These are phyloP conservation scores for Cladosporium cucumerinum DNA, from an alignment of 2,329 filamentous ascomycete species.

Conservation along the genomic window DNA sequence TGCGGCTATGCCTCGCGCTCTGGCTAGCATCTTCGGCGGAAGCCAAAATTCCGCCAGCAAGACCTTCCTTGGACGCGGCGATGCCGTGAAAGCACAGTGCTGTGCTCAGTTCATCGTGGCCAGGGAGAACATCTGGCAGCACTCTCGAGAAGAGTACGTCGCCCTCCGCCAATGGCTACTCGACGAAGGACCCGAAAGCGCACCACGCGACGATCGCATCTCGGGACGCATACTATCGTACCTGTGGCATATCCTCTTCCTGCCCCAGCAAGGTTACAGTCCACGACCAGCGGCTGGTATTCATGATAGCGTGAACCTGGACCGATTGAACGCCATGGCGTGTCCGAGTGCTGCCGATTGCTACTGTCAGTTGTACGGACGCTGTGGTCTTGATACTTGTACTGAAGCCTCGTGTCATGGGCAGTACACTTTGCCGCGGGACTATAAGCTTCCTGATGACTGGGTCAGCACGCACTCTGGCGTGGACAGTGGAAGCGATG, in stretches of 20 bases:
- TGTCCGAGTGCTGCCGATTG: conserved; percentile 42
- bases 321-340: conserved; percentile 37
- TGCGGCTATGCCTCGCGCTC: conserved; percentile 22
- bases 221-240: conserved; percentile 47
- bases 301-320: conserved; percentile 33
- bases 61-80: conserved; percentile 42
- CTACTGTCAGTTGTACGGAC: conserved; percentile 46
- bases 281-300: background rate
- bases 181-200: conserved; percentile 32
- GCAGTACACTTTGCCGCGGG: conserved; percentile 40
- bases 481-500: background rate
- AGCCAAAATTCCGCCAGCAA: conserved; percentile 35
- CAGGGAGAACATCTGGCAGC: conserved; percentile 47
- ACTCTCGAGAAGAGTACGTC: conserved; percentile 50
- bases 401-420: conserved; percentile 37
- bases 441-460: conserved; percentile 36
- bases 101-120: conserved; percentile 57
- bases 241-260: conserved; percentile 50
- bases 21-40: conserved; percentile 22
- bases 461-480: conserved; percentile 7
- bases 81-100: conserved; percentile 37
- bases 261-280: conserved; percentile 24
- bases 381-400: conserved; percentile 33
- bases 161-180: conserved; percentile 53
- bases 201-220: conserved; percentile 42